These are phyloP conservation scores for Eutrema salsugineum DNA, from an alignment of 441 rosid species.

Conservation along the genomic window DNA sequence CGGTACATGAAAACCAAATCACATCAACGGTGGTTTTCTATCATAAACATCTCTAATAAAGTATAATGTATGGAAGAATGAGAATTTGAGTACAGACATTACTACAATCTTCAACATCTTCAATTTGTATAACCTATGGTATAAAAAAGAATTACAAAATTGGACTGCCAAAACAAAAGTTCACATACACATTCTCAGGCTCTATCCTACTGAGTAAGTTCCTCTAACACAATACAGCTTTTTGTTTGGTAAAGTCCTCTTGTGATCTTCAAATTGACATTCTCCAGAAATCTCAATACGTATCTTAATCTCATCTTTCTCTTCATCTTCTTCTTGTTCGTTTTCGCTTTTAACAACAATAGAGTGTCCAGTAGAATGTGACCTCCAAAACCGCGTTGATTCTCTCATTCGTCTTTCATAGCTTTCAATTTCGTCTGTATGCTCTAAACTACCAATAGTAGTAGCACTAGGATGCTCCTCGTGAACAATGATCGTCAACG, in stretches of 20 bases:
- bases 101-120: conserved; percentile 1
- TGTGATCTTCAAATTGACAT: conserved; percentile 43
- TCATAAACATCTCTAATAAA: not conserved
- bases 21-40: not conserved
- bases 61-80: not conserved
- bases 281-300: conserved; percentile 28
- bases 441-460: conserved; percentile 35
- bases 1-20: not conserved
- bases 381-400: conserved; percentile 42
- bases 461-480: conserved; percentile 20
- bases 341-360: conserved; percentile 23
- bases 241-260: conserved; percentile 37
- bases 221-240: conserved; percentile 59
- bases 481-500: conserved; percentile 22
- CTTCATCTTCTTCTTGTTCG: conserved; percentile 5
- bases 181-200: not conserved
- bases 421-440: conserved; percentile 20
- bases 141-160: not conserved
- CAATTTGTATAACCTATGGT: conserved; percentile 5
- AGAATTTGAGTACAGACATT: not conserved
- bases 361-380: conserved; percentile 83
- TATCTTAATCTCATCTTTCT: conserved; percentile 21
- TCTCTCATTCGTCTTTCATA: conserved; percentile 26
- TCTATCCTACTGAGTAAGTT: conserved; percentile 33
- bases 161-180: too few species aligned